Conservation (phyloP, 2,329 filamentous ascomycete genomes). For the Phialophora chinensis region DNA sequence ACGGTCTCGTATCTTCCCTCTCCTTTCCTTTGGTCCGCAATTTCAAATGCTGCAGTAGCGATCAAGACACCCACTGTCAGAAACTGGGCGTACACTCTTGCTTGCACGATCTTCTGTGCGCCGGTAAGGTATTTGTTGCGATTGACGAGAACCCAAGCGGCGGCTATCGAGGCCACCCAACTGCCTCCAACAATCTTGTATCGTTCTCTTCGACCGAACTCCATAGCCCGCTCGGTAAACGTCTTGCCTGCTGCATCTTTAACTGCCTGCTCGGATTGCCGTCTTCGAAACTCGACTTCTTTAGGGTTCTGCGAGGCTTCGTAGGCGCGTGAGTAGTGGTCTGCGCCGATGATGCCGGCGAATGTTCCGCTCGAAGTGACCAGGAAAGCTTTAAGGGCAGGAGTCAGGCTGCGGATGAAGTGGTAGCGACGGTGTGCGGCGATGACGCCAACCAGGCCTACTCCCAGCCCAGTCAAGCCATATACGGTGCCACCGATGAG, state of each 20-base stretch:
- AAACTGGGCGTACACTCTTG: slow-evolving; percentile 90
- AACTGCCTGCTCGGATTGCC: slow-evolving; percentile 62
- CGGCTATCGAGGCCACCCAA: slow-evolving; percentile 81
- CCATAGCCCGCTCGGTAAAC: slow-evolving; percentile 65
- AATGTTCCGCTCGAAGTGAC: slow-evolving; percentile 83
- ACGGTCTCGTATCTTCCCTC: slow-evolving; percentile 74
- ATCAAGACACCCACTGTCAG: slow-evolving; percentile 84
- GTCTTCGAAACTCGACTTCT: slow-evolving; percentile 68
- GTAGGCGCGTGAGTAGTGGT: slow-evolving; percentile 73
- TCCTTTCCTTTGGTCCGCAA: slow-evolving; percentile 73
- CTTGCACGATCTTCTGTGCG: slow-evolving; percentile 89
- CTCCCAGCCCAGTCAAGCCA: slow-evolving; percentile 68
- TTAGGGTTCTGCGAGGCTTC: slow-evolving; percentile 73
- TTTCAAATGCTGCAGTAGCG: slow-evolving; percentile 81
- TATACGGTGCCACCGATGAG: slow-evolving; percentile 77
- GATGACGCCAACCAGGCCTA: slow-evolving; percentile 72
- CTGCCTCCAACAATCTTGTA: slow-evolving; percentile 83
- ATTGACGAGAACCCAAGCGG: slow-evolving; percentile 76
- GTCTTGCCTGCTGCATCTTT: slow-evolving; percentile 63
- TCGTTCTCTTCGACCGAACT: slow-evolving; percentile 79
- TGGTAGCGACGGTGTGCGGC: slow-evolving; percentile 73
- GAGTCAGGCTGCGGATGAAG: slow-evolving; percentile 78
- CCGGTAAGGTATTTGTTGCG: slow-evolving; percentile 76
- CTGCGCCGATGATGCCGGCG: slow-evolving; percentile 84
- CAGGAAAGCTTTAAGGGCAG: slow-evolving; percentile 91